Conservation (phyloP, 108 stramenopile genomes). For the Cyclotella distinguenda region DNA sequence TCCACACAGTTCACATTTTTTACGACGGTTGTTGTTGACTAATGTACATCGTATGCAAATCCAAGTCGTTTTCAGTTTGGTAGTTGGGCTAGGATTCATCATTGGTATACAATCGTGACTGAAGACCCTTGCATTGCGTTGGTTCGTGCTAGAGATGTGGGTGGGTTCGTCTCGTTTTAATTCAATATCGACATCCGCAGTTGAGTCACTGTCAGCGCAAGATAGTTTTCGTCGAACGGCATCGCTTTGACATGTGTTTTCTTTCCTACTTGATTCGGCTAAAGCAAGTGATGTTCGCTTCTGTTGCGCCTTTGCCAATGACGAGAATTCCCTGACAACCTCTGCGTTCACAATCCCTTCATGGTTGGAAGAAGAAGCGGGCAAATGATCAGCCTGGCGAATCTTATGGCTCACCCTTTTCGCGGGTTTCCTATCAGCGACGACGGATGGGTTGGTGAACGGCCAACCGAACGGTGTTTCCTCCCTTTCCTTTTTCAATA, state of each 20-base stretch:
- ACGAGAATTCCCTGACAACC: too few species aligned
- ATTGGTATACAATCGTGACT: too few species aligned
- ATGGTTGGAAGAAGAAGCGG: too few species aligned
- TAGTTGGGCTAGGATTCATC: background rate
- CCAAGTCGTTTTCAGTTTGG: slow-evolving; percentile 12
- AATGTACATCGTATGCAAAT: slow-evolving; percentile 35
- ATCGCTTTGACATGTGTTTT: too few species aligned
- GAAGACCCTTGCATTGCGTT: background rate
- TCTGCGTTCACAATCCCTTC: background rate
- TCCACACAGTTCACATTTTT: slow-evolving; percentile 36
- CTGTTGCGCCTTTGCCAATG: too few species aligned
- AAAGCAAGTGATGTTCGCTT: too few species aligned
- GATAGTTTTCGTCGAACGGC: too few species aligned
- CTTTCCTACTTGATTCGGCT: too few species aligned
- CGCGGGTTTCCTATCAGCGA: background rate
- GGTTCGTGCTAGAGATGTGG: background rate
- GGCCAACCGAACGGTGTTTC: slow-evolving; percentile 4
- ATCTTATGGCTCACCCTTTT: background rate
- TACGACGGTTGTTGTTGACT: slow-evolving; percentile 27
- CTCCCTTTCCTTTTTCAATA: background rate
- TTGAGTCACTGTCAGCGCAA: too few species aligned
- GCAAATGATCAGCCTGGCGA: too few species aligned
- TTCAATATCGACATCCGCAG: too few species aligned
- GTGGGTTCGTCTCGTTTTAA: too few species aligned
- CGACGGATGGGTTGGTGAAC: background rate